These are phyloP conservation scores for Aspergillus brunneoviolaceus DNA, from an alignment of 2,329 filamentous ascomycete genomes.

Conservation along the genomic window DNA sequence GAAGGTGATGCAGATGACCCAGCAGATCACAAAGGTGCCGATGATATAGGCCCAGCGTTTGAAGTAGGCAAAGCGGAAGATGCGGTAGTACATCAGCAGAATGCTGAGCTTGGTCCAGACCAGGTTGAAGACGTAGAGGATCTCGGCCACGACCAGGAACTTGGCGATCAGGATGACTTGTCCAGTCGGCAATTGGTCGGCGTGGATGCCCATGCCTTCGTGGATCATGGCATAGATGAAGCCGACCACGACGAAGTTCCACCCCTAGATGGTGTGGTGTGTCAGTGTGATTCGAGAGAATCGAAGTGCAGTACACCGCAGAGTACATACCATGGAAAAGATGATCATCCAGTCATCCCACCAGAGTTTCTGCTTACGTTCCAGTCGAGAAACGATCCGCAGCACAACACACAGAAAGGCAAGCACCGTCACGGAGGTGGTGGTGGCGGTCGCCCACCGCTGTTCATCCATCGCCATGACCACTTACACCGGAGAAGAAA, in stretches of 20 bases:
- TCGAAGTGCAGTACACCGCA: too few relatives aligned
- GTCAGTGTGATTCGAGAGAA: not conserved
- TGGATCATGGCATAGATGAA: constrained; percentile 52
- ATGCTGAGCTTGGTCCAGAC: constrained; percentile 31
- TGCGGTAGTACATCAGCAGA: constrained; percentile 31
- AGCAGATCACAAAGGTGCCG: constrained; percentile 25
- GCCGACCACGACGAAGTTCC: constrained; percentile 40
- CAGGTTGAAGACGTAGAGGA: constrained; percentile 39
- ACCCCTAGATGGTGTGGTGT: constrained; percentile 14
- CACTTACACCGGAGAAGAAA: not conserved
- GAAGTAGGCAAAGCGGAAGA: constrained; percentile 29
- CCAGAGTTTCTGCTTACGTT: constrained; percentile 49
- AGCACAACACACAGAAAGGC: constrained; percentile 42
- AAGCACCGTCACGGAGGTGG: constrained; percentile 45
- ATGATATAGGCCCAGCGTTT: constrained; percentile 30
- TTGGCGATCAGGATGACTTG: constrained; percentile 35
- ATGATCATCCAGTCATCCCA: constrained; percentile 55
- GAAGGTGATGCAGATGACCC: constrained; percentile 31
- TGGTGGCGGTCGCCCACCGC: constrained; percentile 46
- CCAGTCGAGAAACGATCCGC: constrained; percentile 43
- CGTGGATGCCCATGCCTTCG: constrained; percentile 51
- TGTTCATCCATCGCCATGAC: constrained; percentile 31
- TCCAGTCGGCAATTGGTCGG: constrained; percentile 36
- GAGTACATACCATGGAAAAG: constrained; percentile 47
- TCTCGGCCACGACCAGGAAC: constrained; percentile 41